Evolutionary conservation across 371 early-diverging fungal species (phyloP), one percentile per base, ranked within the genome.

Genomic region (Apophysomyces trapeziformis): DNA sequence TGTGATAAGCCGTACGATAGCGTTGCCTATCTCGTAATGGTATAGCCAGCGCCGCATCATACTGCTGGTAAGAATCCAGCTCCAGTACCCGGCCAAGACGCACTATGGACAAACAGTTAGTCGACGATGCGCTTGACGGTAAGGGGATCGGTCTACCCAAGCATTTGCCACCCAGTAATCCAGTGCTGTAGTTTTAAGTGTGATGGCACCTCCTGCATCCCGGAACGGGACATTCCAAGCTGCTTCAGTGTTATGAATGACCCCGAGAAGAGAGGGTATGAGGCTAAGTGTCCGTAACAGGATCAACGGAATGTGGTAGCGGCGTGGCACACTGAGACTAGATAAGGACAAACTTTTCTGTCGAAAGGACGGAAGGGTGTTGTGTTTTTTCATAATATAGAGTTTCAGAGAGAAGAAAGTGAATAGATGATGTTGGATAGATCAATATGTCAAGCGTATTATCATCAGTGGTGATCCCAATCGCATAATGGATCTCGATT

Each of bases 41-140:
- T 80, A 83, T 36, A 85, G 68, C 89, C 89, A 89, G 41, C 85
- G 82, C 39, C 80, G 77, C 77, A 86, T 82, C 78, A 89, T 79
- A 58, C 82, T 79, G 26, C 80, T 86, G 12, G 85, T 74, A 13
- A 89, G 58, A 60, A 82, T 80, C 71, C 79, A 85, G 60, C 85
- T 86, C 87, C 89, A 88, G 57, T 84, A 80, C 46, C 87, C 86
- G 7, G 85, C 84, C 26, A 87, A 68, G 36, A 78, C 60, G 38
- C 83, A 84, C 87, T 87, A 57, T 11, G 58, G 32, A 16, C 37
- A 13, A 56, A 58, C 6, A 11, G 13, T 56, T 18, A 16, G 41
- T 46, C 32, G 43, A 18, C 54, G 9, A 18, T 50, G 57, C 18
- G 36, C n/a, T 41, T 38, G 43, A 38, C 21, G 38, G 26, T 12